phyloP scores from a whole-genome alignment of 352 stramenopile species.

The Phytophthora sojae region DNA sequence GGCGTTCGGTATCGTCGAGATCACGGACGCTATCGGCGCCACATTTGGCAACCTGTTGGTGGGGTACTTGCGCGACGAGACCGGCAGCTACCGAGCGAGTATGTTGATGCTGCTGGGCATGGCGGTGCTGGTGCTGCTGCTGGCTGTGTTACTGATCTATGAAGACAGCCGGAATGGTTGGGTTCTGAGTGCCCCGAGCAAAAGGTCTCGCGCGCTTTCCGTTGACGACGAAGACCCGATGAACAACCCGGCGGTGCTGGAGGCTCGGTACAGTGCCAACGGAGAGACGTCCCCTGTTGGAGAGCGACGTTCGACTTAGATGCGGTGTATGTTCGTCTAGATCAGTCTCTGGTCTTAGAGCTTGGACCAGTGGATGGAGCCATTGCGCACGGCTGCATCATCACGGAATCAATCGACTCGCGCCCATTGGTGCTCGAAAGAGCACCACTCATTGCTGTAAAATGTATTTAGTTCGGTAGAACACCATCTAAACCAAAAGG shows the following conservation, averaged over 20 bases:
- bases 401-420: slow-evolving; percentile 22
- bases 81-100: slow-evolving; percentile 80
- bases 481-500: slow-evolving; percentile 29
- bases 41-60: slow-evolving; percentile 88
- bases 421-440: slow-evolving; percentile 12
- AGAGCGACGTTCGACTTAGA: slow-evolving; percentile 13
- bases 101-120: slow-evolving; percentile 87
- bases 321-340: neutral
- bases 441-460: slow-evolving; percentile 35
- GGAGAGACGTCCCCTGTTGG: slow-evolving; percentile 19
- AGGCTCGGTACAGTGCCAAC: slow-evolving; percentile 29
- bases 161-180: slow-evolving; percentile 68
- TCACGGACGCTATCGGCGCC: slow-evolving; percentile 82
- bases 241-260: slow-evolving; percentile 40
- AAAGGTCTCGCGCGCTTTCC: slow-evolving; percentile 60
- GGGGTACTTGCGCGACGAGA: slow-evolving; percentile 84
- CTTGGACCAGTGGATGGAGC: slow-evolving; percentile 4
- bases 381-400: too few relatives aligned
- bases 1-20: slow-evolving; percentile 90
- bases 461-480: slow-evolving; percentile 57
- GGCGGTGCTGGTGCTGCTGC: slow-evolving; percentile 45
- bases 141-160: slow-evolving; percentile 71
- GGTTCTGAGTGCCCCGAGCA: slow-evolving; percentile 64
- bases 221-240: slow-evolving; percentile 71
- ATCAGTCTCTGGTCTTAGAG: slow-evolving; percentile 22